Evolutionary conservation across 2,329 filamentous ascomycete species (phyloP).

Genomic region (Whalleya microplaca): DNA sequence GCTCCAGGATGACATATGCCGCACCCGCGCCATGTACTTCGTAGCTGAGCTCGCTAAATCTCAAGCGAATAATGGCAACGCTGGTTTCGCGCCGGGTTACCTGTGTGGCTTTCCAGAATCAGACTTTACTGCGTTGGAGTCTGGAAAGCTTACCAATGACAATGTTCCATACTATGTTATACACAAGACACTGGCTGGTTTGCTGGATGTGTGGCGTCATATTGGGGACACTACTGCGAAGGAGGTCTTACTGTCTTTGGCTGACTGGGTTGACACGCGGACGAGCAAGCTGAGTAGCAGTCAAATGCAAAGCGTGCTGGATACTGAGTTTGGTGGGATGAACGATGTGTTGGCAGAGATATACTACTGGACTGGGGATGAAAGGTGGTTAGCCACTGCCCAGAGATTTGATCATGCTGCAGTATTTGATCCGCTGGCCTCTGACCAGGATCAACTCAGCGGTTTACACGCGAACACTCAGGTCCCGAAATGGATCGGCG

Average conservation of each 20-base stretch:
- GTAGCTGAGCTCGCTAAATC: conserved; percentile 53
- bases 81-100: conserved; percentile 50
- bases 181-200: conserved; percentile 57
- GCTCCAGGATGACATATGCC: conserved; percentile 46
- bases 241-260: conserved; percentile 48
- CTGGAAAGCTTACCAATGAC: conserved; percentile 47
- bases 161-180: conserved; percentile 59
- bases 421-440: conserved; percentile 51
- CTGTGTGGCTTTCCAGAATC: conserved; percentile 57
- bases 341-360: conserved; percentile 54
- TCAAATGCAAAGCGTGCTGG: conserved; percentile 53
- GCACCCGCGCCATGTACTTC: conserved; percentile 49
- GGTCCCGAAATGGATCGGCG: conserved; percentile 58
- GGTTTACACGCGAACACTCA: conserved; percentile 58
- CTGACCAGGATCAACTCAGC: conserved; percentile 48
- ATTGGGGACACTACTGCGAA: conserved; percentile 47
- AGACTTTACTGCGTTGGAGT: conserved; percentile 50
- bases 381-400: conserved; percentile 50
- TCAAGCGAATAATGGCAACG: conserved; percentile 52
- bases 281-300: conserved; percentile 46
- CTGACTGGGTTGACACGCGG: conserved; percentile 52
- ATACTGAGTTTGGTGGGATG: conserved; percentile 58
- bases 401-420: conserved; percentile 54
- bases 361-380: conserved; percentile 49
- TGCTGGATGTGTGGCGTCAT: conserved; percentile 53